Percentiles rank a stretch among this genome's conserved stretches.
Conservation (phyloP, 2,329 filamentous ascomycete genomes). For the Trematosphaeria pertusa region DNA sequence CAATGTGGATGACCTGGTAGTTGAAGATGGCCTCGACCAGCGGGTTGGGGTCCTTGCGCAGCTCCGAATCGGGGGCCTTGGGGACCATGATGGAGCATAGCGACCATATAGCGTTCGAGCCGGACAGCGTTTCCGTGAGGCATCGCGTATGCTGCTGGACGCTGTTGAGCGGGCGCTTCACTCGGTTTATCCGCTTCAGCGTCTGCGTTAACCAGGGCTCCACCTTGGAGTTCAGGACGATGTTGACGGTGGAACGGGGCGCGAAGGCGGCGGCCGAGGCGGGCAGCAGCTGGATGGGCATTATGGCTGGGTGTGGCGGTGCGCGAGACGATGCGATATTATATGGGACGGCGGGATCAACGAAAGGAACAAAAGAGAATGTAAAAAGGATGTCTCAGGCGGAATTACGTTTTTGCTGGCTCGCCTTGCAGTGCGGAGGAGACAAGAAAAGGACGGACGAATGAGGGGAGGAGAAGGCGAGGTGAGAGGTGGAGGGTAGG, state of each 20-base stretch:
- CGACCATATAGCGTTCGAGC: constrained; percentile 90
- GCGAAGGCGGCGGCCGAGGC: constrained; percentile 97
- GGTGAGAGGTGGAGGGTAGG: constrained; percentile 51
- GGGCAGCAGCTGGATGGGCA: constrained; percentile 93
- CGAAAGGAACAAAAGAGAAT: constrained; percentile 45
- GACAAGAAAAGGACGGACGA: constrained; percentile 48
- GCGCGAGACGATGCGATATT: constrained; percentile 43
- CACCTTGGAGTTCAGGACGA: constrained; percentile 89
- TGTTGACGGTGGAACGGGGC: constrained; percentile 89
- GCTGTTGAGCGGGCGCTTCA: constrained; percentile 97
- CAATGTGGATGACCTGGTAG: constrained; percentile 90
- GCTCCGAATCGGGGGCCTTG: constrained; percentile 84
- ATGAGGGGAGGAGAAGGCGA: constrained; percentile 52
- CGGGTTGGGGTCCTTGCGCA: constrained; percentile 81
- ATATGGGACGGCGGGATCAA: constrained; percentile 46
- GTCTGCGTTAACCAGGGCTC: constrained; percentile 97
- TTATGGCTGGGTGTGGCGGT: constrained; percentile 51
- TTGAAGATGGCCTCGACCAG: constrained; percentile 88
- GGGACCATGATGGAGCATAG: constrained; percentile 91
- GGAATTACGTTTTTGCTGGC: constrained; percentile 43
- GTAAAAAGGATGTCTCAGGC: constrained; percentile 42
- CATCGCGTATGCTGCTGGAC: constrained; percentile 95
- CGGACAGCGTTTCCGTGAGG: constrained; percentile 92
- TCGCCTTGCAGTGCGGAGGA: constrained; percentile 45
- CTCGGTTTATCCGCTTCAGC: constrained; percentile 92